phyloP scores from a whole-genome alignment of 331 rosid species.

The Malus hybrid region DNA sequence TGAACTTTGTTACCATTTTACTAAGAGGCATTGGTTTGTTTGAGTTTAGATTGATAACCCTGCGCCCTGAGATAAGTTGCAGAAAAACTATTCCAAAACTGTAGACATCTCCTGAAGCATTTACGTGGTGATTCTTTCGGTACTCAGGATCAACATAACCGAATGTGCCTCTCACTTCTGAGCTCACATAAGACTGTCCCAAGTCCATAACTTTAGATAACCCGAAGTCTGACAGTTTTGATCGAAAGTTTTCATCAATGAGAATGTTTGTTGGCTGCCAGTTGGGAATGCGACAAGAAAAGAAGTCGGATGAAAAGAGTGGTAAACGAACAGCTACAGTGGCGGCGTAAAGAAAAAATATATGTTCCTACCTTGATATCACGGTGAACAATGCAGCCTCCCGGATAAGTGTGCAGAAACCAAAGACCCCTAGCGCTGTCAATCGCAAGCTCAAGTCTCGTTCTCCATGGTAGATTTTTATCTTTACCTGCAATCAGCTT shows the following conservation, averaged over 20 bases:
- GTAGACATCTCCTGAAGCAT: slow-evolving; percentile 58
- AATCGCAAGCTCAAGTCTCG: slow-evolving; percentile 47
- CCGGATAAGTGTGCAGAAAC: slow-evolving; percentile 55
- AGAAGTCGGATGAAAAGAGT: neutral
- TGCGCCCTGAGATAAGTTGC: slow-evolving; percentile 56
- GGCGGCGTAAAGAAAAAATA: neutral
- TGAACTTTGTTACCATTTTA: slow-evolving; percentile 37
- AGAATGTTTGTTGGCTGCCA: slow-evolving; percentile 68
- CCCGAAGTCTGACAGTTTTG: slow-evolving; percentile 61
- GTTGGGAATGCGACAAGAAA: neutral
- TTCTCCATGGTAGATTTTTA: slow-evolving; percentile 49
- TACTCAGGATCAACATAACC: slow-evolving; percentile 72
- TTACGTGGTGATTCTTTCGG: slow-evolving; percentile 47
- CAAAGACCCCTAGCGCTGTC: slow-evolving; percentile 54
- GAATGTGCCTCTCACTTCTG: slow-evolving; percentile 69
- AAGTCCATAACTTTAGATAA: slow-evolving; percentile 51
- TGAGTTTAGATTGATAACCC: slow-evolving; percentile 37
- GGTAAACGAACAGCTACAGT: neutral
- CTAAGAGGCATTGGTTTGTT: slow-evolving; percentile 38
- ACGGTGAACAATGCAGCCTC: slow-evolving; percentile 63
- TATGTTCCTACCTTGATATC: slow-evolving; percentile 50
- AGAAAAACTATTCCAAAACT: slow-evolving; percentile 58
- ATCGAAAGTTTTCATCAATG: slow-evolving; percentile 39
- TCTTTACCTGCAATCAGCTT: slow-evolving; percentile 32
- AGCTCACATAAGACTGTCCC: slow-evolving; percentile 53